These are phyloP conservation scores for Suhomyces taliae DNA, from an alignment of 1,139 yeast species.

Conservation along the genomic window DNA sequence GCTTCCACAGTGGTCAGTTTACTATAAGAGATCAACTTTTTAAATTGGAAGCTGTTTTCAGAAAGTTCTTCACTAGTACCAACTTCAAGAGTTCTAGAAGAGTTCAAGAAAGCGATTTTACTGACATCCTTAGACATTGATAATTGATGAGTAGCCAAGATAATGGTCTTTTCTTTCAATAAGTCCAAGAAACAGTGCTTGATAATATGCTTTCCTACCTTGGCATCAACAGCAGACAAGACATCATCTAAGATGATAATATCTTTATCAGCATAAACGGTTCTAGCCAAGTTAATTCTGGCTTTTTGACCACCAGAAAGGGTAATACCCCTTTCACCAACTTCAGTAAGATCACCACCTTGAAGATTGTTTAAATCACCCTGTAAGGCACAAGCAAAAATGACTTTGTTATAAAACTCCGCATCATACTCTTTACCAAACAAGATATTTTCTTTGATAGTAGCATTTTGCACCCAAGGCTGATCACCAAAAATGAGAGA, in stretches of 20 bases:
- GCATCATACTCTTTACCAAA: constrained; percentile 73
- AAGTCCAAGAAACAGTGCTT: constrained; percentile 64
- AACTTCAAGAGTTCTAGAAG: constrained; percentile 59
- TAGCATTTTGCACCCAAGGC: constrained; percentile 87
- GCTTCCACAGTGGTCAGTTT: constrained; percentile 15
- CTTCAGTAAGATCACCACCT: constrained; percentile 22
- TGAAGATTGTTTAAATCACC: constrained; percentile 67
- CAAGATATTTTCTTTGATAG: constrained; percentile 69
- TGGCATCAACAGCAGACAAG: constrained; percentile 45
- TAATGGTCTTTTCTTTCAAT: constrained; percentile 59
- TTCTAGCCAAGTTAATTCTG: constrained; percentile 25
- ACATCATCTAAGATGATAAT: constrained; percentile 22
- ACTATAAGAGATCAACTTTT: constrained; percentile 50
- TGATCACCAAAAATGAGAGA: constrained; percentile 42
- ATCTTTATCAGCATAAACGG: constrained; percentile 23
- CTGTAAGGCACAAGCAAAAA: constrained; percentile 62
- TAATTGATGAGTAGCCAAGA: constrained; percentile 84
- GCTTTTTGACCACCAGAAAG: constrained; percentile 28
- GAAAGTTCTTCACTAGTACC: constrained; percentile 58
- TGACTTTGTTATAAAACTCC: constrained; percentile 57
- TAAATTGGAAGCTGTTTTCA: constrained; percentile 46
- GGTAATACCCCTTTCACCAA: constrained; percentile 28
- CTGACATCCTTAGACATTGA: constrained; percentile 68
- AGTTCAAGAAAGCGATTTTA: constrained; percentile 65
- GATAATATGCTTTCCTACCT: constrained; percentile 82